Base-by-base conservation (phyloP, 371 early-diverging fungal species). In the Mucor mucedo region DNA sequence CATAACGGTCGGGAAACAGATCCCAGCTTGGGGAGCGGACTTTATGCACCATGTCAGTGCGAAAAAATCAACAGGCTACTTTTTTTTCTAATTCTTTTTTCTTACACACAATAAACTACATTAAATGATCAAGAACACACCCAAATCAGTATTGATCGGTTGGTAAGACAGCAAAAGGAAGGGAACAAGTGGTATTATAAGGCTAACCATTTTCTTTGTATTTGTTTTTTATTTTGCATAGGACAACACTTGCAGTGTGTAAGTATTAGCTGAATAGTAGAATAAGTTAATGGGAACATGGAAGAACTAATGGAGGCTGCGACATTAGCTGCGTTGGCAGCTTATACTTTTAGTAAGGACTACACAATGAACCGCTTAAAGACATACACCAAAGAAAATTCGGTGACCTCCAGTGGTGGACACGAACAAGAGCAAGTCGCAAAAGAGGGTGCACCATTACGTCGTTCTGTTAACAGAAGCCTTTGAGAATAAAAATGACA, bases 391-490 rank as follows among this genome's bases (percentile, higher is more conserved):
- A 39, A 62, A 41, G 57, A 66, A 1, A 62, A 44, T 29, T 72
- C 72, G 10, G 69, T 72, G 3, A 72, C 72, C 7, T 69, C 69
- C 29, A 69, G 72, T 53, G 56, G 57, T 29, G 45, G 66, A 5
- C 29, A 42, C 28, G 60, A 57, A 3, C 30, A 48, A 5, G 40
- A 55, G 29, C 54, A 63, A 28, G 11, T 58, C 32, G 30, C 11
- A 6, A 63, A 64, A 30, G 58, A 67, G 28, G 63, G 60, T 13
- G 55, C 63, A 29, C 53, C 63, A 14, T 39, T 48, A 1, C 71
- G 71, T 56, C 62, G 71, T 50, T 71, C 71, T n/a, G 71, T 71
- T 35, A 55, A 71, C 11, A 58, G 71, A 58, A 62, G 67, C 44
- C 60, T 71, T 45, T 71, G 52, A 63, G 29, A 42, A 11, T 28